Conservation (phyloP, 2,329 filamentous ascomycete species). For the Phoma sp. region DNA sequence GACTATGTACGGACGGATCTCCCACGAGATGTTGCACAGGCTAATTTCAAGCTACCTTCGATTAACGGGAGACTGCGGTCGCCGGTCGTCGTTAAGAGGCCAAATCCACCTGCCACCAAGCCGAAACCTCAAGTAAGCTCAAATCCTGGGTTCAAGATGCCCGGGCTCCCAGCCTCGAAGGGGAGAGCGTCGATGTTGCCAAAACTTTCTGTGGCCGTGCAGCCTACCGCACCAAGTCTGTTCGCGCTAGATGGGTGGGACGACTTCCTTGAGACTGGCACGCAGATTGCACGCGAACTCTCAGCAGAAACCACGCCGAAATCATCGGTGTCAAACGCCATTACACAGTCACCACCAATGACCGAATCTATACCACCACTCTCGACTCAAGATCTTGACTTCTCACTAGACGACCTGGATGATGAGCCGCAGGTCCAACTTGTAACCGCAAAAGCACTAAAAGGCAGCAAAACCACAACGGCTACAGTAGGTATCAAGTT, state of each 20-base stretch:
- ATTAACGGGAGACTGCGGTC: conserved; percentile 18
- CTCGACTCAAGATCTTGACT: conserved; percentile 51
- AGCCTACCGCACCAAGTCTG: background rate
- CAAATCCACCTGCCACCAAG: conserved; percentile 4
- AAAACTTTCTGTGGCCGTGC: background rate
- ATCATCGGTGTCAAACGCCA: background rate
- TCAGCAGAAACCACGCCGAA: conserved; percentile 21
- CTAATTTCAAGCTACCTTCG: conserved; percentile 33
- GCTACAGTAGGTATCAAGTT: background rate
- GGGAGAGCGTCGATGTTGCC: background rate
- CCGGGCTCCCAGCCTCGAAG: conserved; percentile 36
- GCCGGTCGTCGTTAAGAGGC: conserved; percentile 17
- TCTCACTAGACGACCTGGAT: conserved; percentile 52
- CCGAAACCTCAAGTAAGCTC: conserved; percentile 6
- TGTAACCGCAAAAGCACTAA: background rate
- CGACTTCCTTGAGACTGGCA: conserved; percentile 55
- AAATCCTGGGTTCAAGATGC: conserved; percentile 36
- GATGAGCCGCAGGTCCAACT: conserved; percentile 19
- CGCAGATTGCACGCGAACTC: conserved; percentile 56
- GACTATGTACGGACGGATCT: conserved; percentile 15
- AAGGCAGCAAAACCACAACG: no score
- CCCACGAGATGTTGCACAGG: conserved; percentile 16
- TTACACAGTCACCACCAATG: background rate
- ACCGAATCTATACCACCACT: conserved; percentile 33
- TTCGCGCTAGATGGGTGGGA: conserved; percentile 39